A percentile compares a stretch with the other conserved stretches of the same genome.
phyloP scores from a whole-genome alignment of 805 yeast species.

The Scheffersomyces lignosus region DNA sequence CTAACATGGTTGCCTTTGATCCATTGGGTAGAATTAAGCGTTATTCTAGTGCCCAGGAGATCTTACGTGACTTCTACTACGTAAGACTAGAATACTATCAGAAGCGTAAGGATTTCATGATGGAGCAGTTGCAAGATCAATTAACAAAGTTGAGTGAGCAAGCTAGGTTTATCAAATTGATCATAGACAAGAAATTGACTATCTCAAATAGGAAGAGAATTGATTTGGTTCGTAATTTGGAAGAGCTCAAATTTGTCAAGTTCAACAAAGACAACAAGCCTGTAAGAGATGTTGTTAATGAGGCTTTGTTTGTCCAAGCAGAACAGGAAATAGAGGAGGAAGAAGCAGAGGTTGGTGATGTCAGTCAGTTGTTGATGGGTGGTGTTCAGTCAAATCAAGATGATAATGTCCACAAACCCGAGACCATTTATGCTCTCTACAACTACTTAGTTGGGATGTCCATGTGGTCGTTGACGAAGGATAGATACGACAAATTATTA shows the following conservation, averaged over 20 bases:
- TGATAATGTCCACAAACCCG: slow-evolving; percentile 47
- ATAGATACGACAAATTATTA: slow-evolving; percentile 79
- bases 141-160: slow-evolving; percentile 75
- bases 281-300: slow-evolving; percentile 41
- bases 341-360: slow-evolving; percentile 40
- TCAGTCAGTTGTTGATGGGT: slow-evolving; percentile 22
- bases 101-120: slow-evolving; percentile 80
- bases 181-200: slow-evolving; percentile 69
- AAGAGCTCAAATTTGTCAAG: slow-evolving; percentile 67
- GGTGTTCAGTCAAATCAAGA: slow-evolving; percentile 25
- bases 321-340: slow-evolving; percentile 39
- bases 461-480: slow-evolving; percentile 89
- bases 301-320: slow-evolving; percentile 20
- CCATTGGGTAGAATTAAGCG: slow-evolving; percentile 82
- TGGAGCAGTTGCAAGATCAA: slow-evolving; percentile 67
- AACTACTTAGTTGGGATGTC: slow-evolving; percentile 92
- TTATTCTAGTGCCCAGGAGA: slow-evolving; percentile 74
- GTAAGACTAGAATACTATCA: slow-evolving; percentile 89
- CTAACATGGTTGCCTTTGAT: slow-evolving; percentile 96
- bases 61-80: slow-evolving; percentile 78
- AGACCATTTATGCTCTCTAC: slow-evolving; percentile 61
- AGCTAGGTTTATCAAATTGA: slow-evolving; percentile 88
- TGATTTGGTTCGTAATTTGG: slow-evolving; percentile 62
- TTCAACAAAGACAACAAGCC: slow-evolving; percentile 72
- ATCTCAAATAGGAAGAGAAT: slow-evolving; percentile 76